Percentiles rank a stretch among this genome's conserved stretches.
Evolutionary conservation across 2,329 filamentous ascomycete genomes (phyloP).

Genomic region (Ascochyta lentis): DNA sequence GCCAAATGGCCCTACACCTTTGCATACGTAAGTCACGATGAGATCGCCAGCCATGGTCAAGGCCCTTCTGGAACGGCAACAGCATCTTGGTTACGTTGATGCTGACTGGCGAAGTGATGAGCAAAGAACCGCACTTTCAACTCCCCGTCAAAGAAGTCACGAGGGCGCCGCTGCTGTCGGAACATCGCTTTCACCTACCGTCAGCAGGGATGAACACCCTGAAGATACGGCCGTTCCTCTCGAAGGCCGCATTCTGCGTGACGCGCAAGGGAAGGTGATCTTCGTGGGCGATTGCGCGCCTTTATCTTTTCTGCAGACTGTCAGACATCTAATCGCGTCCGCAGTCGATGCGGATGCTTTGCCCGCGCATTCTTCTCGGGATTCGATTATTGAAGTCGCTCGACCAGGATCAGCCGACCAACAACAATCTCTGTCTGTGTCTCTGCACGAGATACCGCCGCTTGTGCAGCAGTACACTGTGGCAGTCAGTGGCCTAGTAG

Average conservation of each 20-base stretch:
- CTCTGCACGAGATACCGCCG: conserved; percentile 38
- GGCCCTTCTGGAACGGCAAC: too few relatives aligned
- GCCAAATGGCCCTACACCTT: conserved; percentile 21
- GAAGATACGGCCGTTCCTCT: conserved; percentile 52
- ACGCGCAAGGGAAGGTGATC: conserved; percentile 61
- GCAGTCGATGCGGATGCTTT: conserved; percentile 34
- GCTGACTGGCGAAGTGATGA: conserved; percentile 8
- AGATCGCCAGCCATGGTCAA: too few relatives aligned
- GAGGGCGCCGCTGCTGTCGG: conserved; percentile 10
- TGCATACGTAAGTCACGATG: conserved; percentile 2
- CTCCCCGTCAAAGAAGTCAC: conserved; percentile 10
- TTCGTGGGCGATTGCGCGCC: conserved; percentile 63
- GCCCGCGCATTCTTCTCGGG: conserved; percentile 32
- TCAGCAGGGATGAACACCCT: conserved; percentile 46
- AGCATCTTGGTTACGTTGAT: not conserved
- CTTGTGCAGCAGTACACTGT: conserved; percentile 52
- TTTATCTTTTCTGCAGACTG: conserved; percentile 60
- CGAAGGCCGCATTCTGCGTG: conserved; percentile 56
- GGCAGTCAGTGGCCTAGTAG: conserved; percentile 57
- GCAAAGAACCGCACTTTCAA: conserved; percentile 4
- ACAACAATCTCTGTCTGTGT: conserved; percentile 33
- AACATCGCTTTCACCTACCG: conserved; percentile 30
- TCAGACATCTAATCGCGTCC: conserved; percentile 57
- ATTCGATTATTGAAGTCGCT: conserved; percentile 44
- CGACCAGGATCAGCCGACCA: conserved; percentile 26